A percentile compares a stretch with the other conserved stretches of the same genome.
These are phyloP conservation scores for Phaffomyces opuntiae DNA, from an alignment of 805 yeast species.

Conservation along the genomic window DNA sequence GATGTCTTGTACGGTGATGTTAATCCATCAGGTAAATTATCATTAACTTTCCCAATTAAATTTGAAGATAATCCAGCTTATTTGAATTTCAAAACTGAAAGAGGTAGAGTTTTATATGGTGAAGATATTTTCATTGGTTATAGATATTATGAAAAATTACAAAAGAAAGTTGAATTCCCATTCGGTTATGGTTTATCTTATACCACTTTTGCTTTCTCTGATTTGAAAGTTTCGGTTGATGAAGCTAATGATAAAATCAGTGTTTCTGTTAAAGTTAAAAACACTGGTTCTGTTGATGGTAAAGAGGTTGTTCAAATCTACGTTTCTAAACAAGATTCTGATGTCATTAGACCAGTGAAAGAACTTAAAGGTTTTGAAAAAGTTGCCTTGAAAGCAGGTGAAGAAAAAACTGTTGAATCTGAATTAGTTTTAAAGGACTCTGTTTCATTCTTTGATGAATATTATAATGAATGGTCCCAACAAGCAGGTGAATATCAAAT, in stretches of 20 bases:
- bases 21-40: slow-evolving; percentile 54
- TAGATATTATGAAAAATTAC: slow-evolving; percentile 48
- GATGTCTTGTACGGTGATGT: slow-evolving; percentile 48
- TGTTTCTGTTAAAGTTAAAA: slow-evolving; percentile 34
- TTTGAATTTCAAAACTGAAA: slow-evolving; percentile 42
- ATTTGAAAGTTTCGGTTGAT: slow-evolving; percentile 27
- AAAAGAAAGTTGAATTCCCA: slow-evolving; percentile 44
- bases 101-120: slow-evolving; percentile 51
- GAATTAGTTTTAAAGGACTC: slow-evolving; percentile 36
- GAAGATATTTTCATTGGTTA: slow-evolving; percentile 64
- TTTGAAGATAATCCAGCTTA: slow-evolving; percentile 51
- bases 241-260: slow-evolving; percentile 20
- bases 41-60: slow-evolving; percentile 47
- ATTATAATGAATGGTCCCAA: slow-evolving; percentile 40
- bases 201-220: slow-evolving; percentile 37
- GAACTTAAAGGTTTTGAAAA: slow-evolving; percentile 57
- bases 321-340: slow-evolving; percentile 29
- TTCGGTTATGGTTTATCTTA: slow-evolving; percentile 62
- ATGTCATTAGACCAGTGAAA: slow-evolving; percentile 43
- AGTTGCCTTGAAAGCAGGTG: slow-evolving; percentile 38
- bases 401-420: slow-evolving; percentile 29
- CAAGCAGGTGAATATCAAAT: slow-evolving; percentile 46
- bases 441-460: slow-evolving; percentile 47
- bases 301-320: slow-evolving; percentile 51
- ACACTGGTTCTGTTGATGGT: slow-evolving; percentile 42